Evolutionary conservation across 2,329 filamentous ascomycete genomes (phyloP), one percentile per base, ranked within the genome.

Genomic region (Waltergamsia citrina): DNA sequence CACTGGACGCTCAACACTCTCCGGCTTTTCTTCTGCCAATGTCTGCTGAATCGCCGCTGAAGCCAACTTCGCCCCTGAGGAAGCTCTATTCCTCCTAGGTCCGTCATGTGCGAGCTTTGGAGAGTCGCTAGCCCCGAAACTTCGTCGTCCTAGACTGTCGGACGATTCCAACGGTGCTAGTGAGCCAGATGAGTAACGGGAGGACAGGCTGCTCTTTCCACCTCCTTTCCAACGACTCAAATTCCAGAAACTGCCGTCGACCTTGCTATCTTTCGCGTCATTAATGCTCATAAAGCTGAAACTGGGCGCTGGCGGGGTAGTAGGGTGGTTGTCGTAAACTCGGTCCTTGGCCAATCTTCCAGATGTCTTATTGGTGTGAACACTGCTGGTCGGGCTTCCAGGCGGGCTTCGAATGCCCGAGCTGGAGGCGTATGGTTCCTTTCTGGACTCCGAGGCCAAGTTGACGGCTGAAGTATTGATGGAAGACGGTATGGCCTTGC

Each of bases 171-270:
- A 19, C n/a, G 26, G 26, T 17, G 18, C 17, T 8, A 30, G 19
- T 7, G 16, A n/a, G 8, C 23, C 17, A 3, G 33, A 21, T 12
- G 35, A 15, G 5, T 15, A n/a, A n/a, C n/a, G n/a, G n/a, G n/a
- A n/a, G n/a, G n/a, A n/a, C n/a, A n/a, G 18, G 17, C 31, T 34
- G 20, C 15, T 27, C n/a, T 19, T 16, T 10, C 10, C 12, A 11
- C 15, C 32, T 5, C 59, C 58, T 33, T 60, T 63, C 73, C 71
- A 77, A 16, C 67, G 60, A 23, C 62, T 65, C 15, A 74, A 47
- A 39, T 71, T 76, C 74, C 73, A 78, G 47, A 78, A 78, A 8
- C 65, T 17, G 42, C 56, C 50, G 7, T 62, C 56, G 3, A 57
- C 60, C 4, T 62, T 63, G 4, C 65, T 61, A 18, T 60, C 56